Conservation (phyloP, 228 moss, liverwort and hornwort species). For the Sphagnum magellanicum region DNA sequence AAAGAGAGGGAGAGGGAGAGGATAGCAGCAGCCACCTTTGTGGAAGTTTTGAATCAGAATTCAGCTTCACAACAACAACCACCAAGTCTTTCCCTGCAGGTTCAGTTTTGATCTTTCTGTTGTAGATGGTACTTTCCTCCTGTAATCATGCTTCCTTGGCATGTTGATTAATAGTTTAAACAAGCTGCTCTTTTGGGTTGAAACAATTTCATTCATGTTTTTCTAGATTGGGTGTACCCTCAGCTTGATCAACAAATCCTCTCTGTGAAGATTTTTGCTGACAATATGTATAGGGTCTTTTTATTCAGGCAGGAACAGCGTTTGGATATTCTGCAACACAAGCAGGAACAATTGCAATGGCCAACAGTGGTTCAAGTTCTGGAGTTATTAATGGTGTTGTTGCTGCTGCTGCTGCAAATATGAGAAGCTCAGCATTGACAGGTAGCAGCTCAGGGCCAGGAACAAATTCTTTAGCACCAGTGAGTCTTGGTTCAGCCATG, state of each 20-base stretch:
- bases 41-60: constrained; percentile 49
- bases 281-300: background rate
- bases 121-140: background rate
- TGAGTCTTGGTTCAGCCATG: constrained; percentile 27
- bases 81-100: constrained; percentile 54
- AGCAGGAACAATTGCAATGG: constrained; percentile 16
- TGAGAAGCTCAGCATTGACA: constrained; percentile 6
- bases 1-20: constrained; percentile 1
- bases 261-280: background rate
- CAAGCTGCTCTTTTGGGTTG: background rate
- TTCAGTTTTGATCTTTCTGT: background rate
- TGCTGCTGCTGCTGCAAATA: constrained; percentile 14
- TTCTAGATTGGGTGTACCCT: no score
- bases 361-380: constrained; percentile 2
- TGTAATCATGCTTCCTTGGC: background rate
- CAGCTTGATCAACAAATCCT: no score
- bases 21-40: constrained; percentile 10
- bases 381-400: background rate
- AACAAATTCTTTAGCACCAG: constrained; percentile 15
- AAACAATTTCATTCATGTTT: background rate
- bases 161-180: background rate
- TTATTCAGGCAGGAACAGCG: constrained; percentile 9
- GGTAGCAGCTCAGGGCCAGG: constrained; percentile 15
- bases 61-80: constrained; percentile 47
- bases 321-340: constrained; percentile 32